phyloP scores from a whole-genome alignment of 805 yeast species.

The Candida nemodendra region DNA sequence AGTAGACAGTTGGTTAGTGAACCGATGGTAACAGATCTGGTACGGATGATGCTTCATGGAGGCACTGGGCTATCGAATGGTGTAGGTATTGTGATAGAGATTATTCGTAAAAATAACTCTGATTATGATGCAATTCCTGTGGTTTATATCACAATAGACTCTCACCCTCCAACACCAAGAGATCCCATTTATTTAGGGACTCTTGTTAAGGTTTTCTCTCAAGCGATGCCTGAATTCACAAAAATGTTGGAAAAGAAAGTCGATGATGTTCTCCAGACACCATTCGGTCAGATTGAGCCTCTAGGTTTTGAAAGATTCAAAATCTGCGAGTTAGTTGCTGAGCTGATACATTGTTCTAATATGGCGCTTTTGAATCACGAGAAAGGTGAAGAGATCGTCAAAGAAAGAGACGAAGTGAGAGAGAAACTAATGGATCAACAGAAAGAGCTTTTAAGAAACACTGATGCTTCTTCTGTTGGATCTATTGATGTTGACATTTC shows the following conservation, averaged over 20 bases:
- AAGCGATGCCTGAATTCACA: conserved; percentile 68
- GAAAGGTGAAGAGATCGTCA: conserved; percentile 65
- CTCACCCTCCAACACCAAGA: conserved; percentile 88
- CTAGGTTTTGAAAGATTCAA: conserved; percentile 90
- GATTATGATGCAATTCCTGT: conserved; percentile 93
- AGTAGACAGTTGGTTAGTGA: conserved; percentile 87
- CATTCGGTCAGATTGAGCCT: conserved; percentile 67
- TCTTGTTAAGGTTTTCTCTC: conserved; percentile 73
- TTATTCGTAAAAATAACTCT: conserved; percentile 91
- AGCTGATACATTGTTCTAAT: conserved; percentile 93
- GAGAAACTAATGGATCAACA: conserved; percentile 43
- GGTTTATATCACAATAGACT: conserved; percentile 72
- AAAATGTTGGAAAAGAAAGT: conserved; percentile 48
- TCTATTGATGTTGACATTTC: conserved; percentile 34
- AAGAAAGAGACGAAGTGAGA: conserved; percentile 67
- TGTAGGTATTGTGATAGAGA: conserved; percentile 91
- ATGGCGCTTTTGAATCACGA: conserved; percentile 87
- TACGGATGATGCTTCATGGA: conserved; percentile 73
- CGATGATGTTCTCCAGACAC: conserved; percentile 50
- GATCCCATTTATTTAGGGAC: conserved; percentile 94
- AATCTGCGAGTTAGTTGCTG: conserved; percentile 90
- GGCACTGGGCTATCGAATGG: conserved; percentile 91
- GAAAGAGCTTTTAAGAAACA: conserved; percentile 23
- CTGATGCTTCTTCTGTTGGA: conserved; percentile 28
- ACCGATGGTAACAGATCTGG: conserved; percentile 61